Conservation (phyloP, 768 basidiomycete species). For the Agrocybe praecox region DNA sequence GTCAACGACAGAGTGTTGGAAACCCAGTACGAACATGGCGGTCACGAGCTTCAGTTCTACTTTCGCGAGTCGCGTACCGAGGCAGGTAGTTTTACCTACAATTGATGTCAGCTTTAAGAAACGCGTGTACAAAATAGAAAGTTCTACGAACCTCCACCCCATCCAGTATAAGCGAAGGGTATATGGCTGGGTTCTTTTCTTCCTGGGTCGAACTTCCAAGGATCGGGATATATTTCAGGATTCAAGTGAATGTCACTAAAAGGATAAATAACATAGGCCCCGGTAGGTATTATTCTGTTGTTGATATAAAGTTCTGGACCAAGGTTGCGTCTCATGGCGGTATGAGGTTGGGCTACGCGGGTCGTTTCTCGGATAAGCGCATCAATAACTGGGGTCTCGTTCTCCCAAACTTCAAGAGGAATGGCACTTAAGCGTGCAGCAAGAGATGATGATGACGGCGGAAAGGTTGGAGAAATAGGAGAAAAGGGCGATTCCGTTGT, state of each 20-base stretch:
- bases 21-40: slow-evolving; percentile 68
- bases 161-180: slow-evolving; percentile 69
- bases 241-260: slow-evolving; percentile 82
- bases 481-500: slow-evolving; percentile 9
- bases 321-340: slow-evolving; percentile 79
- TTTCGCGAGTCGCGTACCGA: slow-evolving; percentile 75
- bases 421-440: slow-evolving; percentile 53
- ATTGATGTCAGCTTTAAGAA: slow-evolving; percentile 9
- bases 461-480: slow-evolving; percentile 4
- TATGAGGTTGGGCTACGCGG: slow-evolving; percentile 77
- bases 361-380: slow-evolving; percentile 76
- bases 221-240: slow-evolving; percentile 70
- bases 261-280: slow-evolving; percentile 77
- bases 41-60: slow-evolving; percentile 73
- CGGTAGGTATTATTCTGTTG: slow-evolving; percentile 69
- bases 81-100: slow-evolving; percentile 68
- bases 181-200: slow-evolving; percentile 45
- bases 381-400: slow-evolving; percentile 69
- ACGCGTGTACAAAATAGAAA: slow-evolving; percentile 22
- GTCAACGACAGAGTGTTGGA: slow-evolving; percentile 62
- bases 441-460: slow-evolving; percentile 15
- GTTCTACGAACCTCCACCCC: slow-evolving; percentile 82
- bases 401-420: slow-evolving; percentile 73
- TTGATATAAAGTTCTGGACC: slow-evolving; percentile 73
- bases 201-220: slow-evolving; percentile 76